Evolutionary conservation across 495 filamentous ascomycete genomes (phyloP).

Genomic region (Podospora conica): DNA sequence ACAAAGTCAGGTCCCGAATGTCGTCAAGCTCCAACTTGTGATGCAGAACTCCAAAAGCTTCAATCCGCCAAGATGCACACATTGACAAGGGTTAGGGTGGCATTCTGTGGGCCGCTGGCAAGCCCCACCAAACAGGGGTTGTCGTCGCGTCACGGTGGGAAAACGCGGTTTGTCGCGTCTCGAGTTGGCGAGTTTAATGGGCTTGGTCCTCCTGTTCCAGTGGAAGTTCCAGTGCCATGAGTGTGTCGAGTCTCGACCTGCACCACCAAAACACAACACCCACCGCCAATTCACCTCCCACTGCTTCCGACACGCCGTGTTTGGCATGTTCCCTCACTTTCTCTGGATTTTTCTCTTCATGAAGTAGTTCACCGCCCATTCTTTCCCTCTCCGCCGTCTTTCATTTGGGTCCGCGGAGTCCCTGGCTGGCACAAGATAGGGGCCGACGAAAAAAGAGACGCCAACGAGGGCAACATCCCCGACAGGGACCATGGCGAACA

Average conservation of each 20-base stretch:
- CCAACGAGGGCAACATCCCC: not conserved
- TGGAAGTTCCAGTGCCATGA: not conserved
- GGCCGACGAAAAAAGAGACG: not conserved
- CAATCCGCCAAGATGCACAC: not conserved
- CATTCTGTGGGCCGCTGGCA: not conserved
- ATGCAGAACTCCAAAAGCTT: constrained; percentile 4
- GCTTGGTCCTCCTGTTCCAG: constrained; percentile 6
- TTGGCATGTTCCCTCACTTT: not conserved
- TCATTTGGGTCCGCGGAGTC: not conserved
- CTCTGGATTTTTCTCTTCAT: not conserved
- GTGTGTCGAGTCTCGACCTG: too few relatives aligned
- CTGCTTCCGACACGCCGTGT: not conserved
- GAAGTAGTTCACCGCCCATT: not conserved
- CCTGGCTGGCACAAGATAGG: not conserved
- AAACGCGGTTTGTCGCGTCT: constrained; percentile 14
- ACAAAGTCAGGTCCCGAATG: not conserved
- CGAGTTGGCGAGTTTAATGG: constrained; percentile 19
- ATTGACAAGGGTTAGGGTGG: constrained; percentile 7
- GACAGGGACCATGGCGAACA: constrained; percentile 40
- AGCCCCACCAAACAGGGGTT: constrained; percentile 11
- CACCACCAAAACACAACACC: not conserved
- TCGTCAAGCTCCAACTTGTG: not conserved
- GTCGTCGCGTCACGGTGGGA: constrained; percentile 17
- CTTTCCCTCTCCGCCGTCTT: not conserved
- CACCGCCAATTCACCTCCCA: constrained; percentile 8